A percentile compares a stretch with the other conserved stretches of the same genome.
Evolutionary conservation across 2,329 filamentous ascomycete species (phyloP).

Genomic region (Microcyclosporella mali): DNA sequence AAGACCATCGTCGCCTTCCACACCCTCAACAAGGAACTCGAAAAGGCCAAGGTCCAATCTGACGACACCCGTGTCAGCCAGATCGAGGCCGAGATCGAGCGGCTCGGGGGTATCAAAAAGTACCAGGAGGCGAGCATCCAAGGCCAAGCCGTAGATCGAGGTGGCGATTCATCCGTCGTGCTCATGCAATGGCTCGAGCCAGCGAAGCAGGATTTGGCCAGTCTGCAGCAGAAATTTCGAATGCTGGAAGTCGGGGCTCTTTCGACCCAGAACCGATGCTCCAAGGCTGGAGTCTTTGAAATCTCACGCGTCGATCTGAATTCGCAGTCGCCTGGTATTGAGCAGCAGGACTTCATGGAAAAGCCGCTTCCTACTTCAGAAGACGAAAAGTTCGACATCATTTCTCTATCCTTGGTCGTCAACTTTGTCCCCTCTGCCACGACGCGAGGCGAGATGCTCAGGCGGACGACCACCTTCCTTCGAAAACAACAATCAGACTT

Average conservation of each 20-base stretch:
- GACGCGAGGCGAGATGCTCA: conserved; percentile 77
- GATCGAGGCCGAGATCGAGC: conserved; percentile 47
- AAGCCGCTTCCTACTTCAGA: conserved; percentile 62
- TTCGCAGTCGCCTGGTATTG: conserved; percentile 73
- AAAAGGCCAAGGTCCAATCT: conserved; percentile 43
- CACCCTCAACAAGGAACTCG: conserved; percentile 51
- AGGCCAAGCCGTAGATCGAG: conserved; percentile 54
- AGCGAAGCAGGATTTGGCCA: conserved; percentile 1
- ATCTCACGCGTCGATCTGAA: conserved; percentile 84
- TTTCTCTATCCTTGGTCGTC: conserved; percentile 85
- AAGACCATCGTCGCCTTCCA: conserved; percentile 56
- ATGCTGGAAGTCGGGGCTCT: conserved; percentile 88
- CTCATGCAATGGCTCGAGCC: conserved; percentile 52
- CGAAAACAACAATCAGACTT: conserved; percentile 23
- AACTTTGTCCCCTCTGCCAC: conserved; percentile 83
- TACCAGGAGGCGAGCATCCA: conserved; percentile 60
- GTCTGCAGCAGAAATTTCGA: conserved; percentile 38
- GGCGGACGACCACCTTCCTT: conserved; percentile 66
- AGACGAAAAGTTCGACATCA: conserved; percentile 70
- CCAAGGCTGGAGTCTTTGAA: conserved; percentile 61
- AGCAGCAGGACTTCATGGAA: conserved; percentile 91
- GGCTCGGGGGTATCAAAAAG: conserved; percentile 52
- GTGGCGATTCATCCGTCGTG: conserved; percentile 57
- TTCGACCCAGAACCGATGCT: conserved; percentile 78
- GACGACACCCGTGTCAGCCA: conserved; percentile 36